Percentiles rank a stretch among this genome's conserved stretches.
phyloP scores from a whole-genome alignment of 2,329 filamentous ascomycete genomes.

The Calonectria crousiana region DNA sequence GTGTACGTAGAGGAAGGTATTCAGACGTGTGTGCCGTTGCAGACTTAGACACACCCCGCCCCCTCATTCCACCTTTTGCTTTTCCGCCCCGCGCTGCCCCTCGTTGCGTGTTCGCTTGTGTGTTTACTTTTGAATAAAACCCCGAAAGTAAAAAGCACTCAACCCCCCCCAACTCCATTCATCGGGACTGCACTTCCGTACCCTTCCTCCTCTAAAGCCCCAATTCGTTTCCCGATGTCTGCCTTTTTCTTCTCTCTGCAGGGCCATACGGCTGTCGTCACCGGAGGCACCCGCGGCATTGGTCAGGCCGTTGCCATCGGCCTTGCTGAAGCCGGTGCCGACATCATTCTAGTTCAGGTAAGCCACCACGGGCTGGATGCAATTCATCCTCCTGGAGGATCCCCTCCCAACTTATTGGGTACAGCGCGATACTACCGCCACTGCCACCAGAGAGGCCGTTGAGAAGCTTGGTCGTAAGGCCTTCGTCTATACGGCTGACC shows the following conservation, averaged over 20 bases:
- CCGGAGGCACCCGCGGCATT: constrained; percentile 69
- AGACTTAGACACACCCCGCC: constrained; percentile 5
- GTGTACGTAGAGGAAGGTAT: background rate
- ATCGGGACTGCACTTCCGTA: constrained; percentile 22
- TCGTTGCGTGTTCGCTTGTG: background rate
- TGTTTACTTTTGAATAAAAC: background rate
- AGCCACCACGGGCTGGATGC: background rate
- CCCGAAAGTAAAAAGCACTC: constrained; percentile 17
- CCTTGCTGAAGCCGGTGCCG: constrained; percentile 70
- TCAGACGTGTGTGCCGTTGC: background rate
- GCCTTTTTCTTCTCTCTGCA: constrained; percentile 64
- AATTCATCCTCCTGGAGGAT: constrained; percentile 12
- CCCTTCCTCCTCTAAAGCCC: background rate
- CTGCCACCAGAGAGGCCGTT: constrained; percentile 70
- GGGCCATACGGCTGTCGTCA: constrained; percentile 69
- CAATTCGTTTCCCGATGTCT: constrained; percentile 45
- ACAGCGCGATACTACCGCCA: constrained; percentile 57
- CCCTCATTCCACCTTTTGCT: constrained; percentile 27
- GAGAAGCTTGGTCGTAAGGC: constrained; percentile 75
- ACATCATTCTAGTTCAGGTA: constrained; percentile 68
- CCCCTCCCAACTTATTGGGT: background rate
- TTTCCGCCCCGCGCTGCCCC: constrained; percentile 13
- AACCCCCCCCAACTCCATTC: constrained; percentile 2
- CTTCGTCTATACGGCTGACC: constrained; percentile 77
- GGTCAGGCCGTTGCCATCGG: constrained; percentile 68